These are phyloP conservation scores for Rubia yunnanensis DNA, from an alignment of 257 asterid species.

Conservation along the genomic window DNA sequence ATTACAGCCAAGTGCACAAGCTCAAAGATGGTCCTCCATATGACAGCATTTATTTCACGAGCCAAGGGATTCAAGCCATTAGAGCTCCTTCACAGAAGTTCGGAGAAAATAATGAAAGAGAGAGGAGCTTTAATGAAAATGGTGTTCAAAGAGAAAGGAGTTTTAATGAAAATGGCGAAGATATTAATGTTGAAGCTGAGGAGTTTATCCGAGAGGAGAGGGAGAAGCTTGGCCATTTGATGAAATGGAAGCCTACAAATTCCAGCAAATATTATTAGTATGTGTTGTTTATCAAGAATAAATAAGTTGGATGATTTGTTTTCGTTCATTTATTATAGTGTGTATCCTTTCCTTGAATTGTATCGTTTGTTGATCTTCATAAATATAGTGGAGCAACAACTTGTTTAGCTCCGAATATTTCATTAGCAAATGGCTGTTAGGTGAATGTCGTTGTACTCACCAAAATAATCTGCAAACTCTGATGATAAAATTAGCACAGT, in stretches of 20 bases:
- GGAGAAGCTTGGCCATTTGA: slow-evolving; percentile 20
- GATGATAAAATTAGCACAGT: too few species aligned
- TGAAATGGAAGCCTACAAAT: slow-evolving; percentile 18
- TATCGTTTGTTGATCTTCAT: background rate
- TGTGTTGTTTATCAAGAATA: slow-evolving; percentile 1
- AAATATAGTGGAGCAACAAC: too few species aligned
- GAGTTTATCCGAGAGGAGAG: slow-evolving; percentile 32
- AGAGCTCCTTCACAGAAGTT: slow-evolving; percentile 4
- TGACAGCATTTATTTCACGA: background rate
- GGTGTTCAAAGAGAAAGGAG: background rate
- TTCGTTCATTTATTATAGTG: background rate
- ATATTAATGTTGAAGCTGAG: slow-evolving; percentile 31
- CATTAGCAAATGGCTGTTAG: too few species aligned
- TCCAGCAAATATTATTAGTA: background rate
- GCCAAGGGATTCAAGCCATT: slow-evolving; percentile 7
- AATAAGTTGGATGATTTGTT: background rate
- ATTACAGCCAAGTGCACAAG: background rate
- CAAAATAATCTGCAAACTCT: too few species aligned
- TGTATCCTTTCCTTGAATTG: background rate
- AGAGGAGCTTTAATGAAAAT: background rate
- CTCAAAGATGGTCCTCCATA: slow-evolving; percentile 7
- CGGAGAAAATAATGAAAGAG: background rate
- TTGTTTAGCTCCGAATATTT: too few species aligned
- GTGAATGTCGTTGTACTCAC: too few species aligned
- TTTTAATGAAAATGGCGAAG: background rate